Percentiles rank a stretch among this genome's conserved stretches.
These are phyloP conservation scores for Rhodotorula kratochvilovae DNA, from an alignment of 768 basidiomycete genomes.

Conservation along the genomic window DNA sequence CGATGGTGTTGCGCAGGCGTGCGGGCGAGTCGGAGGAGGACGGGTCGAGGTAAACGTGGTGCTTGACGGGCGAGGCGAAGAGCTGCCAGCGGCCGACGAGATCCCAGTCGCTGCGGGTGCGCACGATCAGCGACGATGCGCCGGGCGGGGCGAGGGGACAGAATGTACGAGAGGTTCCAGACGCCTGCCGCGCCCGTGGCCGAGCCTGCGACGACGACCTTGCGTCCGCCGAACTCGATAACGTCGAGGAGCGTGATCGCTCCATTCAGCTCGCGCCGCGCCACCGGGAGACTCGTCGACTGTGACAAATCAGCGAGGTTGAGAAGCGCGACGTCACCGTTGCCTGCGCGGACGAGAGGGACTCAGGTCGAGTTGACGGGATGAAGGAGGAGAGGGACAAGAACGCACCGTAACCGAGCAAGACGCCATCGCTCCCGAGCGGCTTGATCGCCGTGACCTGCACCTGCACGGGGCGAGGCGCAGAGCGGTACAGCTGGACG, in stretches of 20 bases:
- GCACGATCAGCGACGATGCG: not conserved
- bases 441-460: constrained; percentile 54
- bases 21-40: constrained; percentile 40
- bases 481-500: not conserved
- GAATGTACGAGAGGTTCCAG: constrained; percentile 63
- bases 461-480: constrained; percentile 30
- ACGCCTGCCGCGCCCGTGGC: constrained; percentile 73
- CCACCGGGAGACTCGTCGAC: not conserved
- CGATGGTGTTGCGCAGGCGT: constrained; percentile 1
- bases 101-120: constrained; percentile 57
- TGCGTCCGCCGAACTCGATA: constrained; percentile 45
- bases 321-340: not conserved
- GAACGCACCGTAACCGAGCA: constrained; percentile 63
- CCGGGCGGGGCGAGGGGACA: no score
- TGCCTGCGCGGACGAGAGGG: not conserved
- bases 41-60: constrained; percentile 59
- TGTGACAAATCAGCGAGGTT: not conserved
- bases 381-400: not conserved
- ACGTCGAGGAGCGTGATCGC: constrained; percentile 40
- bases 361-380: not conserved
- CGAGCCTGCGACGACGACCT: constrained; percentile 64
- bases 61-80: constrained; percentile 63
- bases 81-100: constrained; percentile 67
- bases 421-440: constrained; percentile 57
- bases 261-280: constrained; percentile 9